Conservation (phyloP, 352 stramenopile species). For the Plasmopara viticola region DNA sequence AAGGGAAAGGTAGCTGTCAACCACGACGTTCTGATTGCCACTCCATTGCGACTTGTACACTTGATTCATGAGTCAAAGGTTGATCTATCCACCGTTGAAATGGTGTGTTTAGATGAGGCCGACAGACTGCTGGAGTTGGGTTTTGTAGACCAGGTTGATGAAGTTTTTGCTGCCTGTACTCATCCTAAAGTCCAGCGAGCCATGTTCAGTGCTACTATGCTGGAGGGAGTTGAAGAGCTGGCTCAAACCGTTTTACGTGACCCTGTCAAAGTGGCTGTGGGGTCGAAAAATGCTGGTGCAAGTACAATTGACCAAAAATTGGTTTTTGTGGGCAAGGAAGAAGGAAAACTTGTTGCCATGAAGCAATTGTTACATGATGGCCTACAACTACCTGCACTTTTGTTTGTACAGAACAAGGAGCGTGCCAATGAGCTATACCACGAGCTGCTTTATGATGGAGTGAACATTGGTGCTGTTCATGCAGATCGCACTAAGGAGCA, state of each 20-base stretch:
- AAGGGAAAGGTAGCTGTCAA: conserved; percentile 79
- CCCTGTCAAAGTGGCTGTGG: conserved; percentile 94
- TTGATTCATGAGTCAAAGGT: conserved; percentile 84
- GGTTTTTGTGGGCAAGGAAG: conserved; percentile 98
- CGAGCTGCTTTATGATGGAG: conserved; percentile 96
- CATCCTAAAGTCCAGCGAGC: conserved; percentile 84
- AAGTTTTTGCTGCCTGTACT: conserved; percentile 91
- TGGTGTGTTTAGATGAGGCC: conserved; percentile 97
- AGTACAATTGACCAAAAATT: conserved; percentile 91
- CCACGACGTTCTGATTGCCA: conserved; percentile 95
- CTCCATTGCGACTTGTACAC: conserved; percentile 92
- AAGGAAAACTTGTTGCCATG: conserved; percentile 98
- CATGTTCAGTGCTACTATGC: conserved; percentile 98
- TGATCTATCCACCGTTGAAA: conserved; percentile 80
- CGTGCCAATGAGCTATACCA: conserved; percentile 96
- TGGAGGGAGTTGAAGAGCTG: conserved; percentile 91
- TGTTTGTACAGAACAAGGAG: conserved; percentile 99
- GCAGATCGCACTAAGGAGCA: conserved; percentile 91
- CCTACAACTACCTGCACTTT: conserved; percentile 92
- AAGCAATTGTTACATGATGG: conserved; percentile 89
- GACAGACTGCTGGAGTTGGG: conserved; percentile 97
- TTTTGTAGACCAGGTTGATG: conserved; percentile 97
- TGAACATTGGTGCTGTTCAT: conserved; percentile 98
- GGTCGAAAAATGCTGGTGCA: conserved; percentile 84
- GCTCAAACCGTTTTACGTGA: conserved; percentile 95